phyloP scores from a whole-genome alignment of 2,329 filamentous ascomycete genomes.

The Leptodontidium sp. region DNA sequence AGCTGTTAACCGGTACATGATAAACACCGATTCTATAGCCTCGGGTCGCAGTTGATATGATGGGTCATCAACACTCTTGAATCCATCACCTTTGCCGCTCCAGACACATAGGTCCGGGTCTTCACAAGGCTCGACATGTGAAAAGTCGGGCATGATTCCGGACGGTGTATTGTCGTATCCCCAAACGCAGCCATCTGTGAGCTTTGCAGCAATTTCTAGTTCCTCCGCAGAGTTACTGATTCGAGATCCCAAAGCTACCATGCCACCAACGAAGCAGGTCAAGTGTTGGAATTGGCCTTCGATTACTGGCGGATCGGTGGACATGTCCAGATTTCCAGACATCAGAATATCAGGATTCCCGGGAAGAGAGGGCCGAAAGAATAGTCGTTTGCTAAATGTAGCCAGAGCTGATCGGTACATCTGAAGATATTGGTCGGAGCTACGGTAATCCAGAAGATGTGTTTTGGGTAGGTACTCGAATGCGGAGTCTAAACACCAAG shows the following conservation, averaged over 20 bases:
- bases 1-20: constrained; percentile 55
- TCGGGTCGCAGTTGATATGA: constrained; percentile 56
- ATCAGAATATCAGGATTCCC: constrained; percentile 52
- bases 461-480: constrained; percentile 70
- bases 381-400: constrained; percentile 38
- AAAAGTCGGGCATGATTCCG: constrained; percentile 68
- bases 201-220: constrained; percentile 60
- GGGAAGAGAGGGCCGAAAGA: constrained; percentile 55
- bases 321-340: constrained; percentile 53
- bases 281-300: constrained; percentile 65
- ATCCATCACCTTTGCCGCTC: constrained; percentile 40
- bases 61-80: constrained; percentile 50
- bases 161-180: constrained; percentile 63
- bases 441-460: constrained; percentile 13
- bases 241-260: constrained; percentile 72
- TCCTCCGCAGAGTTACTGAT: constrained; percentile 63
- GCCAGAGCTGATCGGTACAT: constrained; percentile 16
- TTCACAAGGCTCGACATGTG: constrained; percentile 50
- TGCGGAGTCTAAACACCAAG: constrained; percentile 61
- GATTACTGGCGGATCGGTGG: constrained; percentile 48
- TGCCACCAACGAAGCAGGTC: constrained; percentile 75
- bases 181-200: constrained; percentile 70
- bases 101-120: constrained; percentile 34
- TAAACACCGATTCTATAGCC: constrained; percentile 72
- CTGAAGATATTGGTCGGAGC: constrained; percentile 21